phyloP scores from a whole-genome alignment of 2,329 filamentous ascomycete species.

The Colletotrichum spinosum region DNA sequence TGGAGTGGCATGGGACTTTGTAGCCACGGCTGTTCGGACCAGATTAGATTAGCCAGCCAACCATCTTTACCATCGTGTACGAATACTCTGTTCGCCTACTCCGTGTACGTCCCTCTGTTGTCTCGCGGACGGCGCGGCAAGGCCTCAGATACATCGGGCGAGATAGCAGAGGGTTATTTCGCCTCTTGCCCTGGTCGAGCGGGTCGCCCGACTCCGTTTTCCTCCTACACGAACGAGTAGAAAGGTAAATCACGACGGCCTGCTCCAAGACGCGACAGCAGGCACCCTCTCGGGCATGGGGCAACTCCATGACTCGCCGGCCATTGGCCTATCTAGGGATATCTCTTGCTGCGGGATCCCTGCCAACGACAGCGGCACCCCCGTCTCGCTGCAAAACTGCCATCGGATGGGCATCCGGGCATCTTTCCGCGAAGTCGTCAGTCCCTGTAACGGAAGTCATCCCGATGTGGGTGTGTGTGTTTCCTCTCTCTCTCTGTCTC shows the following conservation, averaged over 20 bases:
- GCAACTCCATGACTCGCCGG: slow-evolving; percentile 29
- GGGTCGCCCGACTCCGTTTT: slow-evolving; percentile 13
- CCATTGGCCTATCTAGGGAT: slow-evolving; percentile 19
- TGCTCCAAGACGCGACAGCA: background rate
- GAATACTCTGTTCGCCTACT: too few species aligned
- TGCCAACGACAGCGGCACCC: slow-evolving; percentile 12
- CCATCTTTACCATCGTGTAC: too few species aligned
- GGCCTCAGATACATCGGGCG: background rate
- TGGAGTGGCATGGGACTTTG: too few species aligned
- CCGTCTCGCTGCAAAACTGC: slow-evolving; percentile 25
- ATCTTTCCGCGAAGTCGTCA: background rate
- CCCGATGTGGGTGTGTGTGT: background rate
- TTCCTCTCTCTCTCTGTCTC: too few species aligned
- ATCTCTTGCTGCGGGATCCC: slow-evolving; percentile 3
- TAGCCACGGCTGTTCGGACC: too few species aligned
- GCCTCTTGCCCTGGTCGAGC: slow-evolving; percentile 15
- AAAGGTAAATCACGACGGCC: background rate
- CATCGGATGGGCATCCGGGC: slow-evolving; percentile 22
- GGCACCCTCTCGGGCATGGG: slow-evolving; percentile 8
- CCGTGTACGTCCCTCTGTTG: too few species aligned
- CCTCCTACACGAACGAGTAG: background rate
- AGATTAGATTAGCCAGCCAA: too few species aligned
- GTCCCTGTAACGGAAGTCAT: slow-evolving; percentile 4
- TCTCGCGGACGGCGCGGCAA: too few species aligned
- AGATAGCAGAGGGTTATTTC: slow-evolving; percentile 11